These are phyloP conservation scores for Collybia nuda DNA, from an alignment of 768 basidiomycete species.

Conservation along the genomic window DNA sequence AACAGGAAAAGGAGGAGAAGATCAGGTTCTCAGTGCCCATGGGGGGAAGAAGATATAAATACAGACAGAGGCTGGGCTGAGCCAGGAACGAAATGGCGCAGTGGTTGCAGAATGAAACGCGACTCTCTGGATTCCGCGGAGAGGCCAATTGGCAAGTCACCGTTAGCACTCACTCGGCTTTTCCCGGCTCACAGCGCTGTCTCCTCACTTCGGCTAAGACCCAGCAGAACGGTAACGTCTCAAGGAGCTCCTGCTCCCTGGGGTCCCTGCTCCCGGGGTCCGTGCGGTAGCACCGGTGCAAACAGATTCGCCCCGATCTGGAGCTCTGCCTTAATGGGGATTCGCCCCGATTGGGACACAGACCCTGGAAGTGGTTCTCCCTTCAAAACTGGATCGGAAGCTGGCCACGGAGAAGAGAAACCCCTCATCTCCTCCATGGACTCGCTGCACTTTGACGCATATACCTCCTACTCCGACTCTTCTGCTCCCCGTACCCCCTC, in stretches of 20 bases:
- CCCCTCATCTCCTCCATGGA: slow-evolving; percentile 32
- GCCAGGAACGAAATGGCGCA: no score
- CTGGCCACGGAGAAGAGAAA: background rate
- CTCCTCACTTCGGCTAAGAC: slow-evolving; percentile 7
- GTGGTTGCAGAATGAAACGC: no score
- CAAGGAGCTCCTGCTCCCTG: slow-evolving; percentile 25
- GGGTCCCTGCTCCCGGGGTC: slow-evolving; percentile 22
- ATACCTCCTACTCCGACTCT: slow-evolving; percentile 66
- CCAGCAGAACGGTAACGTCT: slow-evolving; percentile 23
- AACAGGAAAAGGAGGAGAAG: no score
- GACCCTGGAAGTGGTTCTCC: slow-evolving; percentile 1
- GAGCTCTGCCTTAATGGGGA: slow-evolving; percentile 2
- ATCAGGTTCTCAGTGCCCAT: no score
- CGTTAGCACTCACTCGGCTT: no score
- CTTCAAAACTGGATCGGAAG: slow-evolving; percentile 10
- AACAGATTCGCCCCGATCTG: background rate
- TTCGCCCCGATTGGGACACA: slow-evolving; percentile 1
- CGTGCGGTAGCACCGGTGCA: slow-evolving; percentile 20
- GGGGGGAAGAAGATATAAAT: no score
- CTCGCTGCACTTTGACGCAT: slow-evolving; percentile 55
- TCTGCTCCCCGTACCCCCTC: slow-evolving; percentile 77
- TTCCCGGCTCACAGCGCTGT: no score
- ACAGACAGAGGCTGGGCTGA: no score
- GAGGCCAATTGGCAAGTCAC: no score
- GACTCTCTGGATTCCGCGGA: no score